A percentile compares a stretch with the other conserved stretches of the same genome.
These are phyloP conservation scores for Termitomyces eurrhizus DNA, from an alignment of 768 basidiomycete genomes.

Conservation along the genomic window DNA sequence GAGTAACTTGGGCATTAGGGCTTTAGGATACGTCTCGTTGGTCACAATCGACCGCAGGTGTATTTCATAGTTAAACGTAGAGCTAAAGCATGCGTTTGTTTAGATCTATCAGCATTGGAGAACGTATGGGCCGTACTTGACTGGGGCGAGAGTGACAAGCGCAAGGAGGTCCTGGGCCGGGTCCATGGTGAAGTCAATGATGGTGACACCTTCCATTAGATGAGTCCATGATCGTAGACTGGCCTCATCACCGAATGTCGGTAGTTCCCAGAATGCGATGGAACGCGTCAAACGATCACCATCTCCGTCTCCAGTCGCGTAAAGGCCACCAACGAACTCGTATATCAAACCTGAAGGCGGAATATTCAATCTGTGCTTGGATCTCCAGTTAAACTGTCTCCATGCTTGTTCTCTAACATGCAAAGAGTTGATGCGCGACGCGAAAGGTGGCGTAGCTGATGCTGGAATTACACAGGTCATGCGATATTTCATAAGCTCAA, in stretches of 20 bases:
- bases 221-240: constrained; percentile 40
- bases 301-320: constrained; percentile 46
- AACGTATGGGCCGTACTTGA: constrained; percentile 30
- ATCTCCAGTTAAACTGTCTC: constrained; percentile 39
- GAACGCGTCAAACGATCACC: constrained; percentile 35
- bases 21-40: constrained; percentile 47
- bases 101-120: not conserved
- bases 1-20: constrained; percentile 32
- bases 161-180: constrained; percentile 51
- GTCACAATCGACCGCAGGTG: constrained; percentile 48
- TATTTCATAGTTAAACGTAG: constrained; percentile 41
- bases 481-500: constrained; percentile 45
- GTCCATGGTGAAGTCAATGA: constrained; percentile 58
- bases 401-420: constrained; percentile 44
- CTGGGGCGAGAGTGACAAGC: constrained; percentile 40
- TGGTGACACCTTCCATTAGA: constrained; percentile 34
- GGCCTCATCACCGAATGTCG: constrained; percentile 20
- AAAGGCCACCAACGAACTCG: constrained; percentile 48
- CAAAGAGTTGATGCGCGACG: constrained; percentile 37
- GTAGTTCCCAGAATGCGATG: constrained; percentile 50
- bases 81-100: constrained; percentile 24
- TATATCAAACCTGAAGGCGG: constrained; percentile 46
- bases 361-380: constrained; percentile 31
- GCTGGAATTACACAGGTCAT: constrained; percentile 35
- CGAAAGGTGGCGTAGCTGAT: constrained; percentile 28